Evolutionary conservation across 2,329 filamentous ascomycete genomes (phyloP).

Genomic region (Pyrenochaeta sp.): DNA sequence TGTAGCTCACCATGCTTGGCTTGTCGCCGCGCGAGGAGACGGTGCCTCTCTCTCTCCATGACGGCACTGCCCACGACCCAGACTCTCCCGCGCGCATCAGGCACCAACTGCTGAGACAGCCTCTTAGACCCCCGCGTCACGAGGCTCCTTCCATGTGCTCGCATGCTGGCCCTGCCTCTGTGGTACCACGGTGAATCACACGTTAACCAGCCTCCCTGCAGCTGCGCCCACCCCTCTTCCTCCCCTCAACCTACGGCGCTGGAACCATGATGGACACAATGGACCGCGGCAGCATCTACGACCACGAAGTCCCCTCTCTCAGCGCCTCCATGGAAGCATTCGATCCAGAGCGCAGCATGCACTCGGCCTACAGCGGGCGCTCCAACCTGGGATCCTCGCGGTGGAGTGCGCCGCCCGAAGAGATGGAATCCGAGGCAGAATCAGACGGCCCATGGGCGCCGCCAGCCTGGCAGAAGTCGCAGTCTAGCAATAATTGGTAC

Average conservation of each 20-base stretch:
- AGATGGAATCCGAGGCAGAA: constrained; percentile 54
- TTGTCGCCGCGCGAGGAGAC: constrained; percentile 18
- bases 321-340: constrained; percentile 49
- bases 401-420: constrained; percentile 44
- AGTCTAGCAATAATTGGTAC: constrained; percentile 65
- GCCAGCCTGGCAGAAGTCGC: constrained; percentile 66
- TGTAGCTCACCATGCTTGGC: constrained; percentile 18
- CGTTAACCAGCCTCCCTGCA: constrained; percentile 26
- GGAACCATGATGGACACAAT: constrained; percentile 37
- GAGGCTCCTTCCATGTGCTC: constrained; percentile 43
- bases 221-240: constrained; percentile 4
- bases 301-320: constrained; percentile 48
- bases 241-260: constrained; percentile 9
- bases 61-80: constrained; percentile 11
- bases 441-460: constrained; percentile 67
- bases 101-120: constrained; percentile 35
- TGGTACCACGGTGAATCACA: constrained; percentile 29
- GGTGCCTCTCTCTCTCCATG: constrained; percentile 15
- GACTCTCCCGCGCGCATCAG: constrained; percentile 23
- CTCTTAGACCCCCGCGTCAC: constrained; percentile 35
- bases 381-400: constrained; percentile 67
- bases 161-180: constrained; percentile 30
- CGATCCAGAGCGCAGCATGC: constrained; percentile 47
- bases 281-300: constrained; percentile 45
- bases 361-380: constrained; percentile 57